phyloP scores from a whole-genome alignment of 331 rosid genomes.

The Rhamnella rubrinervis region DNA sequence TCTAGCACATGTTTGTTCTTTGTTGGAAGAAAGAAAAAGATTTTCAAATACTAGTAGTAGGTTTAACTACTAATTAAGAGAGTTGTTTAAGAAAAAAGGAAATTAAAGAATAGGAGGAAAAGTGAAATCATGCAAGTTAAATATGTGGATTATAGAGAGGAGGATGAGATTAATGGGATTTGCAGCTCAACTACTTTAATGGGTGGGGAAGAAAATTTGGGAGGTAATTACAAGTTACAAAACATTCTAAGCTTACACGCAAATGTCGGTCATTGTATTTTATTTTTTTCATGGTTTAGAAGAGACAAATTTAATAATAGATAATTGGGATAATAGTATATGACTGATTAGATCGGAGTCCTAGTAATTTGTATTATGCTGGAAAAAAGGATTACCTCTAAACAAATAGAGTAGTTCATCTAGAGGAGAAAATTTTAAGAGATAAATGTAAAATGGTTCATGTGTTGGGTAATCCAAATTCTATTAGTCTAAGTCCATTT shows the following conservation, averaged over 20 bases:
- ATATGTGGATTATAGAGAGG: neutral
- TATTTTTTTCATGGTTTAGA: constrained; percentile 5
- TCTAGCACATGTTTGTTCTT: constrained; percentile 12
- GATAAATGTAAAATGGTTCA: no score
- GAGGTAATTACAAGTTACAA: neutral
- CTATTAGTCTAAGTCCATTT: no score
- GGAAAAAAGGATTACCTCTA: no score
- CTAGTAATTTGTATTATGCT: no score
- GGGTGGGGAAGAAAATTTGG: constrained; percentile 43
- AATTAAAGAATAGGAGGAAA: neutral
- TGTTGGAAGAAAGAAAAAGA: neutral
- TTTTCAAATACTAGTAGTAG: constrained; percentile 28
- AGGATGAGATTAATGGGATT: constrained; percentile 5
- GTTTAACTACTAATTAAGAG: constrained; percentile 29
- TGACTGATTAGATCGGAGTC: no score
- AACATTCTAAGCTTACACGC: constrained; percentile 42
- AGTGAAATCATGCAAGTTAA: neutral
- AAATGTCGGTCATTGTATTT: constrained; percentile 24
- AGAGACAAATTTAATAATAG: constrained; percentile 10
- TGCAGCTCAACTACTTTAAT: constrained; percentile 60
- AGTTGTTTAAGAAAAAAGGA: neutral
- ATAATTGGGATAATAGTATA: neutral
- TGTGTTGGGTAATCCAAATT: no score
- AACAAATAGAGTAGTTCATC: no score
- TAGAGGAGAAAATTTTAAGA: no score